Percentiles rank a stretch among this genome's conserved stretches.
These are phyloP conservation scores for Russula brevipes DNA, from an alignment of 768 basidiomycete genomes.

Conservation along the genomic window DNA sequence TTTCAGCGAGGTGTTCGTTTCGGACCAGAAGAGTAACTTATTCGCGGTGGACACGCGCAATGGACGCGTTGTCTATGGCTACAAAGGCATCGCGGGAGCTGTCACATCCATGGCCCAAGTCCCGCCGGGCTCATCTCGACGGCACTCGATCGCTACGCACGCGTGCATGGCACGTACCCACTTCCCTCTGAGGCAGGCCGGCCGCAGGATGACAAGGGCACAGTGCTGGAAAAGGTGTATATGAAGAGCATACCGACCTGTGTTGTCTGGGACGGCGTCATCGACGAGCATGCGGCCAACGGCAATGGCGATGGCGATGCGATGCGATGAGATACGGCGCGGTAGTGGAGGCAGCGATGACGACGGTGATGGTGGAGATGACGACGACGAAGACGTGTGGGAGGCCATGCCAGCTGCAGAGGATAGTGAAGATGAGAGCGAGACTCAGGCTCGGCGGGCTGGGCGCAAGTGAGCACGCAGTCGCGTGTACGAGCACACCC, in stretches of 20 bases:
- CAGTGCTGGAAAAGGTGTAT: constrained; percentile 59
- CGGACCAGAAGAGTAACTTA: constrained; percentile 60
- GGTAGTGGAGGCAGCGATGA: constrained; percentile 32
- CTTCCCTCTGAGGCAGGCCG: constrained; percentile 46
- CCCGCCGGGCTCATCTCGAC: constrained; percentile 53
- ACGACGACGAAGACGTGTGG: constrained; percentile 51
- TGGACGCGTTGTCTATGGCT: constrained; percentile 58
- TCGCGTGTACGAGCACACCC: too few relatives aligned
- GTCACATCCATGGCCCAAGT: constrained; percentile 59
- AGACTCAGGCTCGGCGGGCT: constrained; percentile 28
- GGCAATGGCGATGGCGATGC: background rate
- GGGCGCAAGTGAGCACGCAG: background rate
- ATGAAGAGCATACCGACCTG: constrained; percentile 58
- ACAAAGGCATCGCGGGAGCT: constrained; percentile 71
- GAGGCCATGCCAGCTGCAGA: constrained; percentile 53
- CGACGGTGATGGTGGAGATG: constrained; percentile 32
- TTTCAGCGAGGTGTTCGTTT: constrained; percentile 60
- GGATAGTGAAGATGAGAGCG: constrained; percentile 33
- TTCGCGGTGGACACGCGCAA: constrained; percentile 65
- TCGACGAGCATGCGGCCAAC: constrained; percentile 6
- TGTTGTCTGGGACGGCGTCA: constrained; percentile 53
- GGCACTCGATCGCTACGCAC: constrained; percentile 62
- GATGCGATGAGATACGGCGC: constrained; percentile 17
- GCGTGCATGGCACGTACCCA: constrained; percentile 58
- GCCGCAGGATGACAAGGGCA: constrained; percentile 52